A percentile compares a stretch with the other conserved stretches of the same genome.
These are phyloP conservation scores for Novymonas esmeraldas DNA, from an alignment of 208 protist species.

Conservation along the genomic window DNA sequence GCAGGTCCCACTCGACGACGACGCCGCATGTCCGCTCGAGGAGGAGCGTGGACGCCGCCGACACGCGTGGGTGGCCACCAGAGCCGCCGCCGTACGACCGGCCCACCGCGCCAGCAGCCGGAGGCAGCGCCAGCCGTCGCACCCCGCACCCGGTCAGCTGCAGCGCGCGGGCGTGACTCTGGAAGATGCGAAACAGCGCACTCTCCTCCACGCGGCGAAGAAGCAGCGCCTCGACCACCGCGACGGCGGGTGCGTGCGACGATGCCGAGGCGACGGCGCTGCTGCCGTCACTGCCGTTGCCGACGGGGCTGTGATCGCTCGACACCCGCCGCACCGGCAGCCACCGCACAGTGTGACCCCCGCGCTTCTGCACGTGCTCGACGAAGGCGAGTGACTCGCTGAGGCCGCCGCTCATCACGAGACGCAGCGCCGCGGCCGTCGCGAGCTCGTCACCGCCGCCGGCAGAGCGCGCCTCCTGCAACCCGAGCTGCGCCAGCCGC, in stretches of 20 bases:
- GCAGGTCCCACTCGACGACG: constrained; percentile 44
- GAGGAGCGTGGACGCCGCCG: constrained; percentile 18
- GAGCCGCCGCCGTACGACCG: not conserved
- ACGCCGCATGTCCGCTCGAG: constrained; percentile 51
- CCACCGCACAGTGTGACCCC: constrained; percentile 21
- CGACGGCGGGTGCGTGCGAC: not conserved
- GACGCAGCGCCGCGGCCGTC: constrained; percentile 21
- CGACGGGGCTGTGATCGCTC: not conserved
- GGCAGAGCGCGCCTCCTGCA: constrained; percentile 8
- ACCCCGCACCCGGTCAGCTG: constrained; percentile 61
- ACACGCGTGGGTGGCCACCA: not conserved
- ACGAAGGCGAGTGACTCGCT: constrained; percentile 26
- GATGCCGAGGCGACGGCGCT: not conserved
- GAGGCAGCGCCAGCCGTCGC: constrained; percentile 42
- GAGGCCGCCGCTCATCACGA: constrained; percentile 26
- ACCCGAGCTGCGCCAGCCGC: constrained; percentile 20
- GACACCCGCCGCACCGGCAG: constrained; percentile 16
- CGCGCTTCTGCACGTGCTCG: constrained; percentile 28
- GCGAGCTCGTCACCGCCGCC: constrained; percentile 14
- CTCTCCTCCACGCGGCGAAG: constrained; percentile 65
- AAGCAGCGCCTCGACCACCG: constrained; percentile 29
- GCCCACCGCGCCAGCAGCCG: constrained; percentile 13
- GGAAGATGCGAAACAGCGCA: constrained; percentile 62
- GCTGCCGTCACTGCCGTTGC: not conserved
- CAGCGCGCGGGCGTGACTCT: constrained; percentile 51